phyloP scores from a whole-genome alignment of 2,329 filamentous ascomycete species.

The Aspergillus fumigatiaffinis region DNA sequence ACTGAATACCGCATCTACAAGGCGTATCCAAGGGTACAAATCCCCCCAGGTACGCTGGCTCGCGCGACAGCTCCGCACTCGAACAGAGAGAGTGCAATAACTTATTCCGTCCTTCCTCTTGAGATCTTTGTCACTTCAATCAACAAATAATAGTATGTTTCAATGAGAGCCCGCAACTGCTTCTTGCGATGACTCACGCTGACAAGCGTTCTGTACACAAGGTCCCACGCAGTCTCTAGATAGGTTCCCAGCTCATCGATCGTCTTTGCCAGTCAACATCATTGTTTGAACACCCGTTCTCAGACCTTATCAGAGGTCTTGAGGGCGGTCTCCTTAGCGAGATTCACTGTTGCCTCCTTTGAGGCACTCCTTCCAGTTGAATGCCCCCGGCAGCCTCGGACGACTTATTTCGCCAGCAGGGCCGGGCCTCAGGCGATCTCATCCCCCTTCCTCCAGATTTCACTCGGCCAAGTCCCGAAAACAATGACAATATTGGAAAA shows the following conservation, averaged over 20 bases:
- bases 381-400: conserved; percentile 42
- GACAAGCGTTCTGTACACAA: not conserved
- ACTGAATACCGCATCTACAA: not conserved
- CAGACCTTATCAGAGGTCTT: conserved; percentile 28
- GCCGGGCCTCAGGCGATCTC: conserved; percentile 32
- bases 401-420: conserved; percentile 35
- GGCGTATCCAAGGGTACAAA: conserved; percentile 1
- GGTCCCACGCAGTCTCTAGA: not conserved
- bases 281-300: conserved; percentile 26
- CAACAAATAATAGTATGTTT: not conserved
- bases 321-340: conserved; percentile 24
- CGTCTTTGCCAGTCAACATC: conserved; percentile 3
- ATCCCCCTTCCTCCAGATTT: conserved; percentile 25
- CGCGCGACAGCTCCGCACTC: not conserved
- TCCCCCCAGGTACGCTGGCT: conserved; percentile 6
- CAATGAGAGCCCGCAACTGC: not conserved
- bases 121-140: not conserved
- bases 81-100: not conserved
- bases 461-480: conserved; percentile 24
- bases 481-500: conserved; percentile 30
- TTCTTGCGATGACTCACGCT: not conserved
- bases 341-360: conserved; percentile 20
- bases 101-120: not conserved
- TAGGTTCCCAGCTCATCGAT: conserved; percentile 1
- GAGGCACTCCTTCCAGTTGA: conserved; percentile 34